Base-by-base conservation (phyloP, 352 stramenopile genomes). In the Pythium sukuiense region DNA sequence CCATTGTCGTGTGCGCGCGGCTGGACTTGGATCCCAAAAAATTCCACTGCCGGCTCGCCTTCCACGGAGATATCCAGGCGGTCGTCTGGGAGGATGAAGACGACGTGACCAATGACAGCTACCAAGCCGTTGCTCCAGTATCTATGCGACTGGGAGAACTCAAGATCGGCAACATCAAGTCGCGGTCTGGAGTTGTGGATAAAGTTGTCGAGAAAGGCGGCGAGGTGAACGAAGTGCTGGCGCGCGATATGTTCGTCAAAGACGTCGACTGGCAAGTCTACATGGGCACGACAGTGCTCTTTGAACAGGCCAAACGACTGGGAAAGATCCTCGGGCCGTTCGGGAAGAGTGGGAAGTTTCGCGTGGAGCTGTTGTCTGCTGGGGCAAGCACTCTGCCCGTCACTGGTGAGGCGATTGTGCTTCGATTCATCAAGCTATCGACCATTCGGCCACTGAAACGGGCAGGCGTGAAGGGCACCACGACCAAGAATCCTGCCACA, bases 301-400 rank as follows among this genome's bases (percentile, higher is more conserved):
- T 90, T 4, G 63, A 77, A 26, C 45, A 69, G 29, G 70, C 70
- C 0, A 66, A 65, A 1, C 37, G 52, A 16, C 67, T 93, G 0
- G 86, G 85, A 1, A 71, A 45, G 4, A 87, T 95, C 50, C 45
- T 88, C 2, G 83, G 77, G 6, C 80, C 86, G 18, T 96, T 96
- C 70, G 88, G 88, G 4, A 96, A 94, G 61, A 77, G 82, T 18
- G 88, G 85, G 46, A 96, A 96, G 67, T 89, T 88, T 41, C 77
- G 80, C 6, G 68, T 91, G 27, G 65, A 74, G 13, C 56, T 91
- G 6, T 52, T 88, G 20, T 2, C 65, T 20, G 20, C 48, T 45
- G 14, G 33, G 14, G 14, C 55, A n/a, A 7, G 24, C n/a, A 18
- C 13, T 2, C 6, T 57, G 7, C 80, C 79, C n/a, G 30, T 20